Base-by-base conservation (phyloP, 176 grass and related monocot genomes). In the Eleusine coracana region DNA sequence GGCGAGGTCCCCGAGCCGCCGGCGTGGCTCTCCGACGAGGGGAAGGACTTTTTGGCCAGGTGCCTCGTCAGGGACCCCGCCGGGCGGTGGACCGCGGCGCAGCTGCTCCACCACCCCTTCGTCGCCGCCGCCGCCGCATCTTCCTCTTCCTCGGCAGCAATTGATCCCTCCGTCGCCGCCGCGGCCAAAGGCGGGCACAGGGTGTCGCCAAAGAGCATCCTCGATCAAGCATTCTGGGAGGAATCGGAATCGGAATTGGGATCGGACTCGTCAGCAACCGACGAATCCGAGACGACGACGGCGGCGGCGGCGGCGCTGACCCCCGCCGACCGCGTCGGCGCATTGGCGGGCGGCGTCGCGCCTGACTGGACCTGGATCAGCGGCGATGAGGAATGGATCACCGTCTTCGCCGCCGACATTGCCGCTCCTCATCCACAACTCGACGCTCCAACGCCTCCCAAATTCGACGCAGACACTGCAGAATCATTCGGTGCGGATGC, bases 31-130 rank as follows among this genome's bases (percentile, higher is more conserved):
- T 73, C 70, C 14, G 70, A 73, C 25, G 70, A 73, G 25, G 70
- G 44, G 11, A 73, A 73, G 70, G 70, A 73, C 46, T 73, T 73
- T 27, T 49, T 91, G n/a, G 17, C 38, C 40, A 66, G 56, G 68
- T 91, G 90, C 23, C 20, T 92, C 15, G 11, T 11, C 12, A 84
- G 87, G 21, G 59, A 87, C 11, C 80, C 75, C 15, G 1, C 42
- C 29, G 49, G 21, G 4, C 31, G 91, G 59, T 85, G 91, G 76
- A 87, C 80, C 20, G 84, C 84, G 15, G 87, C 68, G 49, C 87
- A 85, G 71, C 87, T 89, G 39, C 84, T 89, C 34, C 23, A 45
- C 20, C 87, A 89, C 70, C 75, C 76, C 14, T 89, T 89, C 76
- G 69, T 76, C 21, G 76, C 45, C 39, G 8, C 65, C 0, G 7